A percentile compares a stretch with the other conserved stretches of the same genome.
Evolutionary conservation across 805 yeast genomes (phyloP).

Genomic region (Saturnispora galanensis): DNA sequence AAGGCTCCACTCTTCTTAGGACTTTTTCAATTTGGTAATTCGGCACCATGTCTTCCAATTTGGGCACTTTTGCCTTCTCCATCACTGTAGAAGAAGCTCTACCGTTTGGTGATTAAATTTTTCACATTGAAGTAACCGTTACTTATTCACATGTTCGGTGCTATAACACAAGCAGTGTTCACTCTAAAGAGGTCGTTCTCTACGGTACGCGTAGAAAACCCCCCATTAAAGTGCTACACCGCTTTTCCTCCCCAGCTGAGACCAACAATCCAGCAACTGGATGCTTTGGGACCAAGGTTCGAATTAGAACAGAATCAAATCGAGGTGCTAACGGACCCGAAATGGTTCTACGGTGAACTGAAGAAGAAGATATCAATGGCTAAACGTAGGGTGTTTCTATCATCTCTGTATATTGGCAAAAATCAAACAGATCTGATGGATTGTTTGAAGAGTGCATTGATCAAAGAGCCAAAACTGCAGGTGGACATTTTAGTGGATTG

Average conservation of each 20-base stretch:
- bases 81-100: neutral
- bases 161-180: neutral
- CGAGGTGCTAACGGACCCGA: conserved; percentile 55
- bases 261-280: conserved; percentile 38
- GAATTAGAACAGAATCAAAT: conserved; percentile 46
- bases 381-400: conserved; percentile 58
- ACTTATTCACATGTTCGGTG: conserved; percentile 1
- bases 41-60: conserved; percentile 3
- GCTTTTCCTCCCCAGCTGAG: conserved; percentile 22
- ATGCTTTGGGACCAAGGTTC: conserved; percentile 60
- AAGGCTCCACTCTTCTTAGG: conserved; percentile 70
- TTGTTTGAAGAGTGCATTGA: conserved; percentile 51
- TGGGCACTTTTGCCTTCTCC: neutral
- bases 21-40: conserved; percentile 47
- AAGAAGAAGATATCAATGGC: conserved; percentile 56
- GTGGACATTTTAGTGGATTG: conserved; percentile 79
- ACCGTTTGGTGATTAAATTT: neutral
- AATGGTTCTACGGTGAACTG: conserved; percentile 57
- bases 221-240: conserved; percentile 17
- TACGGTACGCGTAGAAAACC: conserved; percentile 21
- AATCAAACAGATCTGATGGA: conserved; percentile 65
- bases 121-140: neutral
- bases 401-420: conserved; percentile 82
- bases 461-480: conserved; percentile 46
- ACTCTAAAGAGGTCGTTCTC: conserved; percentile 13